Base-by-base conservation (phyloP, 208 protist genomes). In the Vickermania spadyakhi region DNA sequence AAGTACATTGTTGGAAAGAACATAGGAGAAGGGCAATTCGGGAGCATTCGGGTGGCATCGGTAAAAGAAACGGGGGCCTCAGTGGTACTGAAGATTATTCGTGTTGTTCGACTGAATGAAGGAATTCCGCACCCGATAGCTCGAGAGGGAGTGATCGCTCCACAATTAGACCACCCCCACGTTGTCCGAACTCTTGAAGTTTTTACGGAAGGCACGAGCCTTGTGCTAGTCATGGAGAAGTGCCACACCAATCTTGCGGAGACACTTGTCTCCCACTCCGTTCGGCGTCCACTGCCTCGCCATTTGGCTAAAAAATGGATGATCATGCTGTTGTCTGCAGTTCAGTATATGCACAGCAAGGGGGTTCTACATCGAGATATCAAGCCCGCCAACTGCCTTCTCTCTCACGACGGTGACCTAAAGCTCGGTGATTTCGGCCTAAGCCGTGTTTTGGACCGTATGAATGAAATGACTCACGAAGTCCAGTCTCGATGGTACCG, bases 401-500 rank as follows among this genome's bases (percentile, higher is more conserved):
- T 96, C n/a, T 69, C 1, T 62, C 23, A 2, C 31, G 21, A 14
- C 22, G 74, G 70, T 5, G 31, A 61, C 28, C 52, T 84, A 26
- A 79, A 81, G 41, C 65, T 88, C 25, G 77, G 70, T 29, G 80
- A 88, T 56, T 88, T 86, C 67, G 79, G 80, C 0, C 58, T 84
- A 7, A 75, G 67, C 45, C 72, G 83, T 27, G 14, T 83, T 4
- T 50, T 28, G 25, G 76, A 70, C 27, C 36, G 11, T 7, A 45
- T 7, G 11, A 52, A 27, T 14, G 75, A 82, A 26, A 91, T 86
- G 81, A 92, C 90, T 2, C 84, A 96, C 55, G 86, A 97, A 61
- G 89, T 94, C 0, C 78, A 77, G 7, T 90, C 89, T 2, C 53
- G 86, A 31, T 97, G 81, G 76, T 97, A 97, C 62, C 53, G 91